phyloP scores from a whole-genome alignment of 164 flowering plant genomes.

The grape (Vitis vinifera) region DNA sequence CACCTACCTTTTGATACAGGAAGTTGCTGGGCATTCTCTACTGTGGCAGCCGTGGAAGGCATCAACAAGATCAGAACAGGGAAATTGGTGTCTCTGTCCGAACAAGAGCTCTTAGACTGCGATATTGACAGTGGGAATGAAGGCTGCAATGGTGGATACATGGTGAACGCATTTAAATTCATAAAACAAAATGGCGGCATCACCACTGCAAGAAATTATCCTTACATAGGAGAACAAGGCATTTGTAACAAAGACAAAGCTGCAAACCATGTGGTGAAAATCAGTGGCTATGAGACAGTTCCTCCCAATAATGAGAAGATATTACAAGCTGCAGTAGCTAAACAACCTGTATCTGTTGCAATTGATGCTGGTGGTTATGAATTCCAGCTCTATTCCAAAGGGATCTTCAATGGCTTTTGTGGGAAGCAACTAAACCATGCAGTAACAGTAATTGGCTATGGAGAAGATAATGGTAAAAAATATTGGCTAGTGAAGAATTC shows the following conservation, averaged over 20 bases:
- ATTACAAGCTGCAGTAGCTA: constrained; percentile 37
- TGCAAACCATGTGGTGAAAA: constrained; percentile 24
- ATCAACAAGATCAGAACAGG: constrained; percentile 42
- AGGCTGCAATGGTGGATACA: constrained; percentile 58
- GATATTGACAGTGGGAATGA: constrained; percentile 22
- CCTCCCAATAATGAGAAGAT: constrained; percentile 29
- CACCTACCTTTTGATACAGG: constrained; percentile 30
- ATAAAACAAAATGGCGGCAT: constrained; percentile 36
- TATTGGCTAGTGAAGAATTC: constrained; percentile 71
- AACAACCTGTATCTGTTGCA: constrained; percentile 60
- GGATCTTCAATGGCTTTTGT: constrained; percentile 40
- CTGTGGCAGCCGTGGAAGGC: constrained; percentile 63
- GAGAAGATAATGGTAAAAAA: constrained; percentile 29
- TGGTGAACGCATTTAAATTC: constrained; percentile 46
- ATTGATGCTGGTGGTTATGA: constrained; percentile 43
- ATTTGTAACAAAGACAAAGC: constrained; percentile 26
- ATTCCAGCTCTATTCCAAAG: constrained; percentile 51
- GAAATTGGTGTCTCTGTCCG: constrained; percentile 46
- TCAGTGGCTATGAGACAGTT: constrained; percentile 34
- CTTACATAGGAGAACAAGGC: constrained; percentile 31
- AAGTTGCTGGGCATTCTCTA: constrained; percentile 73
- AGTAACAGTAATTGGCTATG: constrained; percentile 59
- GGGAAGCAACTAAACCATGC: constrained; percentile 49
- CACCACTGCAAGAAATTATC: constrained; percentile 37
- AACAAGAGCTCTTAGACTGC: constrained; percentile 61